Evolutionary conservation across 495 filamentous ascomycete genomes (phyloP).

Genomic region (Rostrohypoxylon terebratum): DNA sequence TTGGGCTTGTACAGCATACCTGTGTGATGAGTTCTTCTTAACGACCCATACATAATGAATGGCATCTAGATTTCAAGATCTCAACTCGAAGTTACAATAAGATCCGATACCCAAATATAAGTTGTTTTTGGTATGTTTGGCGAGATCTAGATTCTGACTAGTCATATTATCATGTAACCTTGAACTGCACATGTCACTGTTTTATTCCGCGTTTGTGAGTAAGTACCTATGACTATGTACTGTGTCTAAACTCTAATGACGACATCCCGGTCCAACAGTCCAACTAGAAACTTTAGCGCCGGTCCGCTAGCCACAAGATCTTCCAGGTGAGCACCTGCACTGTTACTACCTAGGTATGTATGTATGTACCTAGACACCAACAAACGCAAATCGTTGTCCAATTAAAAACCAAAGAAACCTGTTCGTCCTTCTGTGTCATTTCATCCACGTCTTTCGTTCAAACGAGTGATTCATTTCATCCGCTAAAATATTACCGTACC

Average conservation of each 20-base stretch:
- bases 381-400: constrained; percentile 7
- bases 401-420: neutral
- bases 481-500: neutral
- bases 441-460: constrained; percentile 4
- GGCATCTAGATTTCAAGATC: constrained; percentile 4
- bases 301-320: neutral
- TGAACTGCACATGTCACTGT: neutral
- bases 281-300: constrained; percentile 6
- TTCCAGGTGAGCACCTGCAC: neutral
- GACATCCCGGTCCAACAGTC: constrained; percentile 16
- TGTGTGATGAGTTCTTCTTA: neutral
- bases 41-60: neutral
- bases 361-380: neutral
- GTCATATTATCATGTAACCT: neutral
- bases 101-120: neutral
- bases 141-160: neutral
- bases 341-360: neutral
- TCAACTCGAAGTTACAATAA: constrained; percentile 16
- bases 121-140: neutral
- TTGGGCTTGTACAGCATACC: no score
- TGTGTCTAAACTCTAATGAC: constrained; percentile 5
- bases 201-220: no score
- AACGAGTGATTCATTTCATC: constrained; percentile 7
- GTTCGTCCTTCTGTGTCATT: constrained; percentile 5
- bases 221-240: neutral